phyloP scores from a whole-genome alignment of 805 yeast species.

The Candida railenensis region DNA sequence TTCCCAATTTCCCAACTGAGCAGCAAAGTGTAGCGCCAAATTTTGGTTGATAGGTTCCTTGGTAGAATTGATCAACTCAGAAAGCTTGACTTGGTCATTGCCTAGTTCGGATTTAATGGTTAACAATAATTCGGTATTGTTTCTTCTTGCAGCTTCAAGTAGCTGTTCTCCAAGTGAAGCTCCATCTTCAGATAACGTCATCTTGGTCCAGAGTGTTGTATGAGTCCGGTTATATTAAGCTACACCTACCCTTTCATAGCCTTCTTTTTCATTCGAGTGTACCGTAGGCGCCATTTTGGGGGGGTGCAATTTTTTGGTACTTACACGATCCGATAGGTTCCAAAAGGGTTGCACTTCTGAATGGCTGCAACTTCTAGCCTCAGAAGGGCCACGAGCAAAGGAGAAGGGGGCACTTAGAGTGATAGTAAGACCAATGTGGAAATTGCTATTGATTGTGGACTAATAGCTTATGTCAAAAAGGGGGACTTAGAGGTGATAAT shows the following conservation, averaged over 20 bases:
- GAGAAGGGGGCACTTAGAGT: no score
- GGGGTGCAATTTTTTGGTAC: neutral
- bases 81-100: conserved; percentile 38
- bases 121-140: conserved; percentile 73
- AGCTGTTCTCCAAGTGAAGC: conserved; percentile 76
- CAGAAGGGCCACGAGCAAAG: no score
- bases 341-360: neutral
- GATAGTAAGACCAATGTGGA: no score
- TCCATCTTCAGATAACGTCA: conserved; percentile 37
- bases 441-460: no score
- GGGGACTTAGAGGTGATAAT: no score
- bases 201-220: neutral
- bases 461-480: no score
- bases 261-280: neutral
- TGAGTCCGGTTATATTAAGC: no score
- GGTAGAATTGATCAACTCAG: conserved; percentile 62
- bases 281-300: neutral
- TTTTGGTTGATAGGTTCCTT: conserved; percentile 72
- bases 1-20: conserved; percentile 81
- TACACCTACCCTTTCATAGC: neutral
- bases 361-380: neutral
- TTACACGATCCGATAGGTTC: neutral
- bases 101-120: conserved; percentile 48
- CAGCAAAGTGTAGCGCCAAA: conserved; percentile 78
- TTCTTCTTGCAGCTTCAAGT: conserved; percentile 83